These are phyloP conservation scores for Xylariaceae sp. DNA, from an alignment of 2,329 filamentous ascomycete genomes.

Conservation along the genomic window DNA sequence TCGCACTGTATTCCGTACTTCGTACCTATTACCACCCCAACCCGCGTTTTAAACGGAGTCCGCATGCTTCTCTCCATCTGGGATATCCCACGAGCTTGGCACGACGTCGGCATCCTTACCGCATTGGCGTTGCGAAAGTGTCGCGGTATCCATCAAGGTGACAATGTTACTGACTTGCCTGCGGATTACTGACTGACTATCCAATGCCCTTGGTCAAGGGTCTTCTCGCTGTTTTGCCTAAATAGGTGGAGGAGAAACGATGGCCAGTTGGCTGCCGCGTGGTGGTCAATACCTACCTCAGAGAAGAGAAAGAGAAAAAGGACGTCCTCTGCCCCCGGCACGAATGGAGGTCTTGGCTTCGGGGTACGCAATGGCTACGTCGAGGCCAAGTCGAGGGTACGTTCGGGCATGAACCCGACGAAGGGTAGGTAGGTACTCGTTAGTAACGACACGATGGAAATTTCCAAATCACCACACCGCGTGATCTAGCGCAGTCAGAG, in stretches of 20 bases:
- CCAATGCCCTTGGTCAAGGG: background rate
- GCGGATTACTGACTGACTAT: background rate
- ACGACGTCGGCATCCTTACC: background rate
- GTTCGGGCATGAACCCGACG: too few relatives aligned
- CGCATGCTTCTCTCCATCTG: background rate
- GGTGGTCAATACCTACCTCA: too few relatives aligned
- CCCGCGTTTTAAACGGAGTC: background rate
- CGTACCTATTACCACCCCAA: too few relatives aligned
- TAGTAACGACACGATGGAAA: too few relatives aligned
- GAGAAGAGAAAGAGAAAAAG: background rate
- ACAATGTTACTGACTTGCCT: background rate
- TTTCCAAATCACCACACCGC: too few relatives aligned
- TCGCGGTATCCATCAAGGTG: background rate
- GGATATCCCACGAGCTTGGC: background rate
- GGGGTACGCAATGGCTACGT: too few relatives aligned
- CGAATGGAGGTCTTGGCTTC: background rate
- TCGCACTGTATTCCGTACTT: too few relatives aligned
- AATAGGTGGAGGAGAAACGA: background rate
- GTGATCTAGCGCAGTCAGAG: too few relatives aligned
- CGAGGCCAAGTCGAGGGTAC: too few relatives aligned
- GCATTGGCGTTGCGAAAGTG: background rate
- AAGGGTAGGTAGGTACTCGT: too few relatives aligned
- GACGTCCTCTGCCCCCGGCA: background rate
- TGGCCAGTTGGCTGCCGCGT: background rate
- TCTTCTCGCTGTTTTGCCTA: background rate